phyloP scores from a whole-genome alignment of 2,329 filamentous ascomycete species.

The Dactylonectria macrodidyma region DNA sequence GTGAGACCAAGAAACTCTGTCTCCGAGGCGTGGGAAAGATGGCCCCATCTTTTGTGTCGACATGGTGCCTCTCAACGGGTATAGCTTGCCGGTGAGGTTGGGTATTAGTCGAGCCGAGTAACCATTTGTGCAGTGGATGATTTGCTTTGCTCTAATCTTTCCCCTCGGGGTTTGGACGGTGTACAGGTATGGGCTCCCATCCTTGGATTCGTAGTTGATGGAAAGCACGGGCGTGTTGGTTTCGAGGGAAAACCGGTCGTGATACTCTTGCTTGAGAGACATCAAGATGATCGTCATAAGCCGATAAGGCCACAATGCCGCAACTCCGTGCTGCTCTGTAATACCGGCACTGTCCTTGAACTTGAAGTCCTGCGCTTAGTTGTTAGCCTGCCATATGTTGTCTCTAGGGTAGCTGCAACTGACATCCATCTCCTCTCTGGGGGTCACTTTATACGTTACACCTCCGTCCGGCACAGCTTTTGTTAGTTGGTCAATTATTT shows the following conservation, averaged over 20 bases:
- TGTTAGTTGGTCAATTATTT: constrained; percentile 13
- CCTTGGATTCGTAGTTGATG: constrained; percentile 40
- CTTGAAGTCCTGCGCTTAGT: constrained; percentile 20
- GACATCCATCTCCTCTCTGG: constrained; percentile 15
- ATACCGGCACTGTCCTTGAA: constrained; percentile 43
- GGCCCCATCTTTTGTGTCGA: constrained; percentile 60
- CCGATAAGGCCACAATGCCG: constrained; percentile 64
- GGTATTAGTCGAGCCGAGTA: constrained; percentile 66
- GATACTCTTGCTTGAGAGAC: constrained; percentile 51
- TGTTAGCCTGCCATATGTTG: background rate
- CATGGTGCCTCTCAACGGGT: constrained; percentile 62
- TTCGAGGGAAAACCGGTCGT: constrained; percentile 52
- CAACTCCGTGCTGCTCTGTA: constrained; percentile 57
- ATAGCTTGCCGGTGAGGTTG: constrained; percentile 59
- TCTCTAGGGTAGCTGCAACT: constrained; percentile 33
- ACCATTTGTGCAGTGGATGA: constrained; percentile 72
- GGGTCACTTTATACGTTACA: constrained; percentile 28
- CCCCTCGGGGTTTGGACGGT: constrained; percentile 62
- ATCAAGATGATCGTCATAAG: constrained; percentile 60
- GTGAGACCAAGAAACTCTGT: constrained; percentile 62
- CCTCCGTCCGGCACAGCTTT: constrained; percentile 28
- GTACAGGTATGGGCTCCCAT: constrained; percentile 50
- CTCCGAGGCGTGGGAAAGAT: constrained; percentile 44
- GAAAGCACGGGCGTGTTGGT: constrained; percentile 52
- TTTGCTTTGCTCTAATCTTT: constrained; percentile 58